Percentiles rank a stretch among this genome's conserved stretches.
Conservation (phyloP, 139 green algal species). For the Coelastrella sp. region DNA sequence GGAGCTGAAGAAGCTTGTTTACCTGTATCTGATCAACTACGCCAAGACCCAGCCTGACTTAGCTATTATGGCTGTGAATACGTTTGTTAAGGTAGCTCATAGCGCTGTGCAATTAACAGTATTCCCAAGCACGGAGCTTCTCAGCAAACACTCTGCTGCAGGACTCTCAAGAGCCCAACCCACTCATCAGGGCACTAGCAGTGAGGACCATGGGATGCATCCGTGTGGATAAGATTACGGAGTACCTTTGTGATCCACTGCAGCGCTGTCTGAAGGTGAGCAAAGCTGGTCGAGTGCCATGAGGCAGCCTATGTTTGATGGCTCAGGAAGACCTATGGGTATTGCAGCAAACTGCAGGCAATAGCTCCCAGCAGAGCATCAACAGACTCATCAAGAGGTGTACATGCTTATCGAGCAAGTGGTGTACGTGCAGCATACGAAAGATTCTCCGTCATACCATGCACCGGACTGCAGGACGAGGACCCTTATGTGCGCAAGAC, state of each 20-base stretch:
- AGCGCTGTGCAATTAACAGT: too few relatives aligned
- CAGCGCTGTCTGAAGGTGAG: slow-evolving; percentile 87
- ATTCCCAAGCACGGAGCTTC: not conserved
- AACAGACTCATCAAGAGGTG: too few relatives aligned
- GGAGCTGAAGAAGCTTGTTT: slow-evolving; percentile 97
- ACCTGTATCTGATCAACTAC: slow-evolving; percentile 99
- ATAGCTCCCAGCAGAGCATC: too few relatives aligned
- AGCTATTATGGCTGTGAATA: slow-evolving; percentile 99
- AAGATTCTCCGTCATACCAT: not conserved
- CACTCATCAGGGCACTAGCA: slow-evolving; percentile 95
- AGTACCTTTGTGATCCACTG: slow-evolving; percentile 99
- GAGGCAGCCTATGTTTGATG: too few relatives aligned
- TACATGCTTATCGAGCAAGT: not conserved
- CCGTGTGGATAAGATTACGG: slow-evolving; percentile 98
- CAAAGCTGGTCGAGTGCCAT: not conserved
- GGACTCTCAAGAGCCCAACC: slow-evolving; percentile 98
- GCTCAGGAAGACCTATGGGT: too few relatives aligned
- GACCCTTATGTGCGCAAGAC: slow-evolving; percentile 99
- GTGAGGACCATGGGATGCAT: slow-evolving; percentile 99
- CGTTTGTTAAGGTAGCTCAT: slow-evolving; percentile 95
- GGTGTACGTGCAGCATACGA: not conserved
- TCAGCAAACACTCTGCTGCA: slow-evolving; percentile 52
- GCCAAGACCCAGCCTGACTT: slow-evolving; percentile 99
- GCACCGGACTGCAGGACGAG: slow-evolving; percentile 78
- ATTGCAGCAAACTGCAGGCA: too few relatives aligned